Base-by-base conservation (phyloP, 495 filamentous ascomycete species). In the Glarea lozoyensis region DNA sequence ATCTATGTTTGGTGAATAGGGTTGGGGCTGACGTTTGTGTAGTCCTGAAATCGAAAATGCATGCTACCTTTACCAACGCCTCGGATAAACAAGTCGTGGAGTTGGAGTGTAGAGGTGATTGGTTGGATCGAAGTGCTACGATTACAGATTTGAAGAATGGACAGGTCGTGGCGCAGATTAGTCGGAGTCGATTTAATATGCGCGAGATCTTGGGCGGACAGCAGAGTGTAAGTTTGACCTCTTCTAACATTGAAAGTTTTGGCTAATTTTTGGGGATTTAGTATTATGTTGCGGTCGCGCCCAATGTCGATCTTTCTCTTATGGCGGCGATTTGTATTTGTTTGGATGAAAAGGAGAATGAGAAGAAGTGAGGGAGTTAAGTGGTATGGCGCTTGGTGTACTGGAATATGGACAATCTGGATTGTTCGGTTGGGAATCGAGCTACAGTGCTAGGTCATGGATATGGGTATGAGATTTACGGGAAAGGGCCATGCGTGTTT, bases 331-430 rank as follows among this genome's bases (percentile, higher is more conserved):
- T 81, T 56, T 78, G 71, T 48, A 75, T 81, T 34, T 72, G 69
- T 38, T 62, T 82, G 42, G 77, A 81, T 37, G 75, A 81, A 64
- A 76, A 71, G 65, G 71, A 73, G 39, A 72, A 77, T 34, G 73
- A 70, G 46, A 53, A 48, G 37, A 13, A 34, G 17, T 4, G 31
- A 11, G 31, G 17, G 4, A 6, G 17, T 20, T 6, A 16, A 37
- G 11, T 4, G 6, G 16, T 3, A 6, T 7, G 22, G 22, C 16
- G 16, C 35, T 37, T 21, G 35, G n/a, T n/a, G n/a, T n/a, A n/a
- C n/a, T n/a, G n/a, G n/a, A n/a, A n/a, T n/a, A 37, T 35, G 15
- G 10, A 35, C 17, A 29, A 7, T 29, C 25, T 29, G 25, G 25
- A 7, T 29, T 7, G 25, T 29, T 29, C n/a, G 19, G 18, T 17